Conservation (phyloP, 345 rosid genomes). For the Arabis hirsuta region DNA sequence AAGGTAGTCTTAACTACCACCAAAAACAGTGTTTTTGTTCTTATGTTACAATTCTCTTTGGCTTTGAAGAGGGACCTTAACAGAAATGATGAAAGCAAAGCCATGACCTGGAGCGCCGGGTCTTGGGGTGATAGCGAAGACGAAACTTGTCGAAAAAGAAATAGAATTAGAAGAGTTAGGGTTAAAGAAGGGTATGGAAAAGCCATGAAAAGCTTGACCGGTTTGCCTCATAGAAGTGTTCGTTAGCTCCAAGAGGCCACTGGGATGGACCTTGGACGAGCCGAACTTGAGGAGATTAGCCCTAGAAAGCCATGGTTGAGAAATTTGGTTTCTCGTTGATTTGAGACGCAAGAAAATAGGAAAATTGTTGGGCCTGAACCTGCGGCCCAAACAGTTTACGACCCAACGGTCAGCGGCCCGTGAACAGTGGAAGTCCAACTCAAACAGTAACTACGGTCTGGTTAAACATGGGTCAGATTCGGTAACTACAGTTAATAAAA, state of each 20-base stretch:
- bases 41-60: too few relatives aligned
- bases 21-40: too few relatives aligned
- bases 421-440: too few relatives aligned
- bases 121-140: conserved; percentile 47
- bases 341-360: conserved; percentile 28
- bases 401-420: too few relatives aligned
- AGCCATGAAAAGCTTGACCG: conserved; percentile 58
- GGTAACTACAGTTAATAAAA: too few relatives aligned
- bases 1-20: too few relatives aligned
- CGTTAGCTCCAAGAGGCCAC: conserved; percentile 64
- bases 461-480: too few relatives aligned
- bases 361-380: conserved; percentile 8
- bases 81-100: conserved; percentile 46
- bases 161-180: conserved; percentile 21
- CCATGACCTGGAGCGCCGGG: conserved; percentile 48
- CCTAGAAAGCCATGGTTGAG: conserved; percentile 51
- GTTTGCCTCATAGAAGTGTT: conserved; percentile 44
- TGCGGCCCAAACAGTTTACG: too few relatives aligned
- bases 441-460: too few relatives aligned
- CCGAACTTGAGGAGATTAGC: conserved; percentile 50
- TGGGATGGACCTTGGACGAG: conserved; percentile 45
- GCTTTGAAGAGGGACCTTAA: too few relatives aligned
- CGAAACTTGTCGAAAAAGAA: conserved; percentile 52
- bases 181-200: conserved; percentile 43
- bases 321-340: conserved; percentile 44